Evolutionary conservation across 2,329 filamentous ascomycete genomes (phyloP), one percentile per base, ranked within the genome.

Genomic region (Colletotrichum incanum): DNA sequence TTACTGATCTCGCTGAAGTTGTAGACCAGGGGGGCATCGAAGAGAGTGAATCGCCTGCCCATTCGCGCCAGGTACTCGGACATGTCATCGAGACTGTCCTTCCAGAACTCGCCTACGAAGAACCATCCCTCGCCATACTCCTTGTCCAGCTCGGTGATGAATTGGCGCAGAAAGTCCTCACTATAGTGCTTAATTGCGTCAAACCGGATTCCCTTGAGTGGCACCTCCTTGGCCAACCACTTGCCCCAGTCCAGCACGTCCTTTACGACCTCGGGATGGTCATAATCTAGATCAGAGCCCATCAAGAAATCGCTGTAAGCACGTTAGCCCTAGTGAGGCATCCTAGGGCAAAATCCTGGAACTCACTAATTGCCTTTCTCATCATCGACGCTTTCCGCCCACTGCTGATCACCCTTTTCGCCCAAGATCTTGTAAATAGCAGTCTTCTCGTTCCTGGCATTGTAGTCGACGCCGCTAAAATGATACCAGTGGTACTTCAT

Each of bases 181-280:
- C 89, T 92, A 80, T 91, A 93, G 80, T 94, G 93, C 81, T 93
- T 93, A 39, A 91, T 90, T 16, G 92, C 93, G 78, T 94, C 93
- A 62, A 94, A 87, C 23, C 93, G 86, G 79, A 94, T 91, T 1
- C 92, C 92, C 73, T 87, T 85, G 14, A 94, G 82, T 0, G 88
- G 87, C 0, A 93, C 78, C 71, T 91, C 84, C 7, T 87, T 82
- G 1, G 88, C 86, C 68, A 94, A 85, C 93, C 93, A 94, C 5
- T 87, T 82, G 2, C 90, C 90, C 93, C 92, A 94, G 62, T 86
- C 84, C 65, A 91, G 83, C 5, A 93, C 86, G 74, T 94, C 93
- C 5, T 86, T 80, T 43, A 86, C 84, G 12, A 94, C 92, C 75
- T 93, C 92, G 0, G 85, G 84, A 69, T 93, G 87, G 2, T 83